A percentile compares a stretch with the other conserved stretches of the same genome.
These are phyloP conservation scores for Blastocystis sp. DNA, from an alignment of 352 stramenopile genomes.

Conservation along the genomic window DNA sequence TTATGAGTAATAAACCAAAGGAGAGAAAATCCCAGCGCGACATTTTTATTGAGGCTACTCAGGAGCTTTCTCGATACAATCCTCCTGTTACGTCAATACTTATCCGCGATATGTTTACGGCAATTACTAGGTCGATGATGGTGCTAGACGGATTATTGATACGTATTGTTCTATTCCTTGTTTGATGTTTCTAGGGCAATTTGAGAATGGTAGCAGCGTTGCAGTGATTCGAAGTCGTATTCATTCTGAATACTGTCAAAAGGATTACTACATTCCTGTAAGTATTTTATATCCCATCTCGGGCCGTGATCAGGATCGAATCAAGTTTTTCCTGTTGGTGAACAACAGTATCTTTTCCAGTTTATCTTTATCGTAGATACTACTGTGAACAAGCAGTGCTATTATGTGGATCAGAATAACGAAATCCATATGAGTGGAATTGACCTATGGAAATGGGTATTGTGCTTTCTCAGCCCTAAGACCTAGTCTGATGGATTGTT, in stretches of 20 bases:
- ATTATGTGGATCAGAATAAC: constrained; percentile 10
- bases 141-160: constrained; percentile 29
- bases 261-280: constrained; percentile 56
- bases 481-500: not conserved
- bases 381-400: constrained; percentile 39
- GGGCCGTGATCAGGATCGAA: not conserved
- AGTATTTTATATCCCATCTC: constrained; percentile 38
- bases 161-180: not conserved
- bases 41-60: constrained; percentile 7
- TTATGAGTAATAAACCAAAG: not conserved
- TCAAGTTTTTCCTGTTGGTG: constrained; percentile 33
- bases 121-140: not conserved
- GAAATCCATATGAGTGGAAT: constrained; percentile 12
- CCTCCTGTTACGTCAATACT: not conserved
- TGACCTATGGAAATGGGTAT: not conserved
- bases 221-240: not conserved
- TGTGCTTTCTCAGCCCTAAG: not conserved
- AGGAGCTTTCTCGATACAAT: not conserved
- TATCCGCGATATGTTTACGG: constrained; percentile 5
- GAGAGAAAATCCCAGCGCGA: constrained; percentile 10
- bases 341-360: not conserved
- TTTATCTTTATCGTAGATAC: not conserved
- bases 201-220: not conserved
- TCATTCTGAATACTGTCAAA: constrained; percentile 26
- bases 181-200: constrained; percentile 7